A percentile compares a stretch with the other conserved stretches of the same genome.
phyloP scores from a whole-genome alignment of 2,329 filamentous ascomycete species.

The Microsporum ferrugineum region DNA sequence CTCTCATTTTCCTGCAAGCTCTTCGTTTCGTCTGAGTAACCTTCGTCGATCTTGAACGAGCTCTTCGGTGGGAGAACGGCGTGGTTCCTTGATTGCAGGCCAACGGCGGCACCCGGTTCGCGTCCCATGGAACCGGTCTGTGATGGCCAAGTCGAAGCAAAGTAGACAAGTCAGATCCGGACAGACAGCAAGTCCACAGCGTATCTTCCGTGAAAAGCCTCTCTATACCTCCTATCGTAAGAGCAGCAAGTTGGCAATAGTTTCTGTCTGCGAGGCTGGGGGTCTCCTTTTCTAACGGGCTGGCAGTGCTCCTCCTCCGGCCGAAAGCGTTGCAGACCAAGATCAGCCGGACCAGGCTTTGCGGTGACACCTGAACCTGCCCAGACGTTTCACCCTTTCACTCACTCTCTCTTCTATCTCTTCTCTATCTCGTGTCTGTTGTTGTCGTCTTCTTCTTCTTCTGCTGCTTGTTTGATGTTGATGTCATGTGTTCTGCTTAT shows the following conservation, averaged over 20 bases:
- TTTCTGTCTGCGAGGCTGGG: background rate
- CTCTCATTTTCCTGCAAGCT: slow-evolving; percentile 35
- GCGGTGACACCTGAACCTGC: background rate
- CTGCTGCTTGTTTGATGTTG: background rate
- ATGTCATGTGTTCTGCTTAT: background rate
- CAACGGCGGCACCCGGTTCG: background rate
- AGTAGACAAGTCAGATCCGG: background rate
- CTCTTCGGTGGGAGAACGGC: background rate
- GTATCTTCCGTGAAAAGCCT: too few relatives aligned
- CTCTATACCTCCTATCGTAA: background rate
- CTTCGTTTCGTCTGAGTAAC: slow-evolving; percentile 66
- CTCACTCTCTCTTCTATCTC: background rate
- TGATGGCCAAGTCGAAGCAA: background rate
- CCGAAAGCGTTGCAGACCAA: background rate
- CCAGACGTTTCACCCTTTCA: background rate
- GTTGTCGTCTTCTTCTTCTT: background rate
- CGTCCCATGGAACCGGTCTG: slow-evolving; percentile 1
- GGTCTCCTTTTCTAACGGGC: background rate
- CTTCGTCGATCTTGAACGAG: slow-evolving; percentile 61
- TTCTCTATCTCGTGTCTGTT: background rate
- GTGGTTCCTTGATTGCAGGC: background rate
- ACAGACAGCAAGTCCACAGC: too few relatives aligned
- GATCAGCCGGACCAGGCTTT: background rate
- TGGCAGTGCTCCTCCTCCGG: background rate
- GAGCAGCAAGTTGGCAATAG: background rate